Evolutionary conservation across 192 early-diverging fungal genomes (phyloP).

Genomic region (Dissophora ornata): DNA sequence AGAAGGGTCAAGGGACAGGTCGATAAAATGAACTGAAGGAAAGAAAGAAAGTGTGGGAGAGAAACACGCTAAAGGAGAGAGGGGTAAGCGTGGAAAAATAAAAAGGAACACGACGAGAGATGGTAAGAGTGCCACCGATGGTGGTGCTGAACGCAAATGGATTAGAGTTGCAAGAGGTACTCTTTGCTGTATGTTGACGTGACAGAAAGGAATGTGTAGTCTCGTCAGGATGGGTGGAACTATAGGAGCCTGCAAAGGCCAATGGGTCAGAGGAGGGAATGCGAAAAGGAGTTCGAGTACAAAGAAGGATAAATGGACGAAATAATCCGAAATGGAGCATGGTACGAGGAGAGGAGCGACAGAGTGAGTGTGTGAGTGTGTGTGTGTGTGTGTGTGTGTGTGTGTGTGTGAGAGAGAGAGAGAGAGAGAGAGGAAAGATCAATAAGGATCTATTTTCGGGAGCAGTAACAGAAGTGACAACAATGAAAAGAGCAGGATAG

Average conservation of each 20-base stretch:
- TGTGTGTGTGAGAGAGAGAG: background rate
- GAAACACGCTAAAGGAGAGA: background rate
- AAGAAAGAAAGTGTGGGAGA: background rate
- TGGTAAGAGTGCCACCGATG: background rate
- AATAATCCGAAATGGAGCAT: conserved; percentile 13
- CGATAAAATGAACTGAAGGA: background rate
- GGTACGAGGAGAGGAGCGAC: conserved; percentile 1
- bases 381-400: background rate
- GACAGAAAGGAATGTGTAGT: conserved; percentile 14
- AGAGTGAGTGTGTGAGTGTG: too few species aligned
- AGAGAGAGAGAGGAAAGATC: background rate
- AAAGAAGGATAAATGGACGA: background rate
- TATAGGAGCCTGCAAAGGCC: too few species aligned
- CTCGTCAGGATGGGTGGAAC: background rate
- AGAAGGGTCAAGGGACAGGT: too few species aligned
- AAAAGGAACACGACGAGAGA: too few species aligned
- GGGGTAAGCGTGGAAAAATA: too few species aligned
- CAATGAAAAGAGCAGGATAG: conserved; percentile 1
- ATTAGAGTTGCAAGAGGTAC: background rate
- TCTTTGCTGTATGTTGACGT: background rate
- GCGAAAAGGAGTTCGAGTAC: too few species aligned
- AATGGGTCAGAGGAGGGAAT: too few species aligned
- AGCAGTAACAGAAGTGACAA: conserved; percentile 6
- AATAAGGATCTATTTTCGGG: background rate
- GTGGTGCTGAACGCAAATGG: background rate